Evolutionary conservation across 345 rosid genomes (phyloP), one percentile per base, ranked within the genome.

Genomic region (Gossypium sturtianum): DNA sequence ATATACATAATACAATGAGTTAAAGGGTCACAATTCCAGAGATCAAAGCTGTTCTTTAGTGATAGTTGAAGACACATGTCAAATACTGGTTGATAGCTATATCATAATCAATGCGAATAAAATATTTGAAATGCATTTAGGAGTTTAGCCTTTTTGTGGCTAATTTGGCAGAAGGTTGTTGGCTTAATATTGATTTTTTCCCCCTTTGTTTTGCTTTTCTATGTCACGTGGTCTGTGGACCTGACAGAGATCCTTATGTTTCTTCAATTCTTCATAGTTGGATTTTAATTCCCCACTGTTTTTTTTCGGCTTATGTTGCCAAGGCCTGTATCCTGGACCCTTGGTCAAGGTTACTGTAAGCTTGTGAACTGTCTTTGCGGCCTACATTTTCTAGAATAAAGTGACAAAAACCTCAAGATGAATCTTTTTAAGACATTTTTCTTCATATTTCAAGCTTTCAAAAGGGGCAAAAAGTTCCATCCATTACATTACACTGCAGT

Each of bases 311-410:
- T 53, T 53, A 9, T 53, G 58, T 53, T 17, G 58, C 19, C 41
- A 34, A 34, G 58, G 22, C 7, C 58, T 53, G 58, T 53, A 2
- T 53, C 58, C 58, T 53, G 58, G 22, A 53, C 57, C 58, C 58
- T 16, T 56, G 27, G 12, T 53, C 77, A 51, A 57, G 75, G 59
- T 71, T 57, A 73, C 76, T 57, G 20, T 13, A 12, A 74, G 59
- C 78, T 59, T 72, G 76, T 74, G 78, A 78, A 70, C 61, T 68
- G 9, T n/a, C 63, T 58, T 43, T 6, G 64, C 62, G 78, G 75
- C 38, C 49, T 38, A 44, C n/a, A 13, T 20, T 75, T 67, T 51
- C 80, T 66, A 27, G 77, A 76, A 58, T 11, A 22, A 45, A 48
- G 63, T 64, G 82, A 71, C 38, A 80, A 65, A 78, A 70, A 59